These are phyloP conservation scores for Podila epicladia DNA, from an alignment of 192 early-diverging fungal species.

Conservation along the genomic window DNA sequence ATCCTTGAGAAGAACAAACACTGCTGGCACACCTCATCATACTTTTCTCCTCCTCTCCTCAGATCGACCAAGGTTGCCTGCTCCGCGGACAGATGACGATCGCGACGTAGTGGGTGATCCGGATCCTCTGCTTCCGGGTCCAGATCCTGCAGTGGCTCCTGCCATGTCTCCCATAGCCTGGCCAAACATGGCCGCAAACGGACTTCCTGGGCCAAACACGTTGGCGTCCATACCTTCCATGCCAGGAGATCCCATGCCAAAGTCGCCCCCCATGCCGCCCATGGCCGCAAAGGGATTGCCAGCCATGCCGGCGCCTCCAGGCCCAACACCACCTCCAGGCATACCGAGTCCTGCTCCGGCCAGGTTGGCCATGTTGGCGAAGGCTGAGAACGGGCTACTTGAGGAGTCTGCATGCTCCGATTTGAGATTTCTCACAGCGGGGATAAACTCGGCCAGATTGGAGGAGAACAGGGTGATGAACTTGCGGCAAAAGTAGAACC, in stretches of 20 bases:
- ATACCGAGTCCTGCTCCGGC: constrained; percentile 16
- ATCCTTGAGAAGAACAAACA: neutral
- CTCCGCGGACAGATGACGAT: constrained; percentile 39
- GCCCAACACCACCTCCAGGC: neutral
- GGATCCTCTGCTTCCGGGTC: constrained; percentile 1
- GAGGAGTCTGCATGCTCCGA: constrained; percentile 18
- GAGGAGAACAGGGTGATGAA: constrained; percentile 57
- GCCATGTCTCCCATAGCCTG: constrained; percentile 16
- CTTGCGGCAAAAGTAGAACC: constrained; percentile 80
- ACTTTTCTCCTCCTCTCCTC: constrained; percentile 49
- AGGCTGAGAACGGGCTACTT: constrained; percentile 15
- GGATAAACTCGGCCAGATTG: constrained; percentile 42
- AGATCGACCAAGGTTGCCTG: constrained; percentile 39
- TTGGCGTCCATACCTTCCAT: constrained; percentile 11
- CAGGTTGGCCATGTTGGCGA: constrained; percentile 42
- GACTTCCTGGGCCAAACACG: neutral
- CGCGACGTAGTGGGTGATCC: constrained; percentile 16
- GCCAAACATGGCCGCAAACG: constrained; percentile 1
- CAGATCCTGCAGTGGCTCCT: neutral
- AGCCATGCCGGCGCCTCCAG: constrained; percentile 17
- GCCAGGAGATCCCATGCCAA: constrained; percentile 19
- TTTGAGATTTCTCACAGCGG: constrained; percentile 25
- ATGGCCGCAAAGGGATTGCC: constrained; percentile 36
- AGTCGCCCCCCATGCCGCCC: constrained; percentile 15
- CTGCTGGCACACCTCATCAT: neutral